Base-by-base conservation (phyloP, 352 stramenopile species). In the Pythium periplocum region DNA sequence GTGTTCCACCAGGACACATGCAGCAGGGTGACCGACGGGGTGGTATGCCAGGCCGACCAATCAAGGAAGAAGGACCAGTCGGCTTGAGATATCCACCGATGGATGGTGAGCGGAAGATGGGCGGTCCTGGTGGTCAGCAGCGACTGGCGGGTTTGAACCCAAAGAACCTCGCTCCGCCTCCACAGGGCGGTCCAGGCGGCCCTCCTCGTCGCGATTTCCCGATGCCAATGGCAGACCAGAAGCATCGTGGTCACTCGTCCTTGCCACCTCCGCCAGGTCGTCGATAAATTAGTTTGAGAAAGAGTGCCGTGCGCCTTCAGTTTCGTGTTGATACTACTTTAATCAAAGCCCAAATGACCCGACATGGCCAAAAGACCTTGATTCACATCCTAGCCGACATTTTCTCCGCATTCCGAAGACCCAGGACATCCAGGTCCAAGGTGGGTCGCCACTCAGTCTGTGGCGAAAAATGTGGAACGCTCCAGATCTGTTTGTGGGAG, bases 221-320 rank as follows among this genome's bases (percentile, higher is more conserved):
- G 45, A 84, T 90, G 51, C 78, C 78, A 1, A 86, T 87, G 73
- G 71, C 58, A 49, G 78, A 87, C 52, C 75, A 75, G 51, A 87
- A 90, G 68, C 78, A 89, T 54, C 71, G 71, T 40, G 73, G 81
- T 57, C 75, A 68, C 49, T 51, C 78, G 57, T 86, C 78, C 63
- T 61, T 90, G 33, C 78, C 83, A 60, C 77, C 77, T 38, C 78
- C 78, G 11, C 78, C 78, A 0, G 75, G 78, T 32, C 75, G 78
- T 66, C 75, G 78, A 77, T 90, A 66, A 75, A 61, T 45, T 36
- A 39, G 31, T 12, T 41, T 26, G 17, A 26, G 17, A 26, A 26
- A 26, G 48, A 49, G 30, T 11, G 38, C 45, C 38, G 32, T 49
- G 17, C 26, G 31, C 38, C 26, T 32, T 10, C n/a, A 12, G n/a